Conservation (phyloP, 1,284 basidiomycete species). For the Caloboletus firmus region DNA sequence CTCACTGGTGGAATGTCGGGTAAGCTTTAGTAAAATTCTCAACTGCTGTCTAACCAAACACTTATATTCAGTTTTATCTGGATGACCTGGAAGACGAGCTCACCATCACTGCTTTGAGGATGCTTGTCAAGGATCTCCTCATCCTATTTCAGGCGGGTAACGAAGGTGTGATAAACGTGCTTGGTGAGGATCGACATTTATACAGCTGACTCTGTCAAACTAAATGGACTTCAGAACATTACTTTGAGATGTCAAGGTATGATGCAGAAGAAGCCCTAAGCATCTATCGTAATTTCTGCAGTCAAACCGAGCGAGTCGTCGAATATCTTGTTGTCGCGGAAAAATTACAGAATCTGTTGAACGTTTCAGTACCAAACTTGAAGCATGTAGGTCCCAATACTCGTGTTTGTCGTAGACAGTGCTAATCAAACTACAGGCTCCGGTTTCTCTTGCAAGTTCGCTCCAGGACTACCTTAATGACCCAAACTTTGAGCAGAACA, state of each 20-base stretch:
- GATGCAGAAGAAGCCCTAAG: slow-evolving; percentile 86
- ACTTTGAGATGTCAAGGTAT: slow-evolving; percentile 96
- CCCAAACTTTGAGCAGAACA: slow-evolving; percentile 94
- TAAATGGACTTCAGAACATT: slow-evolving; percentile 71
- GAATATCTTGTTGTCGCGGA: slow-evolving; percentile 93
- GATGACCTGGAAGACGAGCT: slow-evolving; percentile 93
- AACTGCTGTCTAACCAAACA: not conserved
- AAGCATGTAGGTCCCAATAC: slow-evolving; percentile 71
- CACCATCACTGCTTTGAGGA: slow-evolving; percentile 83
- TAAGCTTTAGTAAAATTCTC: slow-evolving; percentile 36
- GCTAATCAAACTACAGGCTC: slow-evolving; percentile 58
- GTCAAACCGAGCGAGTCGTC: slow-evolving; percentile 91
- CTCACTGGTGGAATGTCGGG: slow-evolving; percentile 82
- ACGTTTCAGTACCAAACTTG: slow-evolving; percentile 91
- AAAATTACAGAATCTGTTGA: slow-evolving; percentile 89
- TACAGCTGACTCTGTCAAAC: not conserved
- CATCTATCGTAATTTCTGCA: slow-evolving; percentile 94
- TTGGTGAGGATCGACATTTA: slow-evolving; percentile 53
- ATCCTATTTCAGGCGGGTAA: slow-evolving; percentile 97
- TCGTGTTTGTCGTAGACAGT: not conserved
- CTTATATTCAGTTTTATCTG: slow-evolving; percentile 74
- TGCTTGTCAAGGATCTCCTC: slow-evolving; percentile 97
- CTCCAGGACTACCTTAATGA: slow-evolving; percentile 96
- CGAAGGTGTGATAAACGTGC: slow-evolving; percentile 96
- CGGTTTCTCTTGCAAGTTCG: slow-evolving; percentile 88